These are phyloP conservation scores for Backusella australiensis DNA, from an alignment of 192 early-diverging fungal species.

Conservation along the genomic window DNA sequence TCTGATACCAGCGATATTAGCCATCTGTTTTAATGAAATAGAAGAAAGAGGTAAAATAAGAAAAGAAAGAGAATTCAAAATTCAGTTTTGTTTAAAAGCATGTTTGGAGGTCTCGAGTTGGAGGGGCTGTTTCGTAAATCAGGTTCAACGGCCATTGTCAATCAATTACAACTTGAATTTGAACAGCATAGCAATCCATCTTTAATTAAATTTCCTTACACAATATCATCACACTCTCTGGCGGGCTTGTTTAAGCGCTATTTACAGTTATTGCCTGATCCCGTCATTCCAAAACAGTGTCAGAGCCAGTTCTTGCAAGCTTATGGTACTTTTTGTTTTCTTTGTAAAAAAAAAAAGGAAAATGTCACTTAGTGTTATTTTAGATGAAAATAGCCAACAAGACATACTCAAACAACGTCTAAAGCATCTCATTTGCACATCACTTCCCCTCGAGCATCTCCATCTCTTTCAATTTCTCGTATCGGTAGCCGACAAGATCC, in stretches of 20 bases:
- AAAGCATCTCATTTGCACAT: background rate
- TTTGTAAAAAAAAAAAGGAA: background rate
- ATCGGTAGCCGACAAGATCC: background rate
- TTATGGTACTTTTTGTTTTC: background rate
- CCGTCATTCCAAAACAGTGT: conserved; percentile 3
- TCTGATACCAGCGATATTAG: background rate
- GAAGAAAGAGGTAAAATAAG: background rate
- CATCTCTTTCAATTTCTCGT: conserved; percentile 2
- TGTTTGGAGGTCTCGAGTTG: background rate
- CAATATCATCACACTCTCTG: background rate
- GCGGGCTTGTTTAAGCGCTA: conserved; percentile 8
- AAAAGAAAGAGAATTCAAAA: background rate
- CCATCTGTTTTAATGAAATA: conserved; percentile 5
- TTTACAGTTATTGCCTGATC: conserved; percentile 9
- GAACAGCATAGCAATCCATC: background rate
- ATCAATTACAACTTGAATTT: conserved; percentile 6
- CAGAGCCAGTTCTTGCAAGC: background rate
- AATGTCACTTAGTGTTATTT: background rate
- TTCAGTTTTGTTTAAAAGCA: background rate
- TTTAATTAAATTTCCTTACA: background rate
- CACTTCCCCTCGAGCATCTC: background rate
- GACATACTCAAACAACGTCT: background rate
- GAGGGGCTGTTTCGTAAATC: conserved; percentile 12
- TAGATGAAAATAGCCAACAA: background rate
- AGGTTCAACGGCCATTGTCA: background rate